Base-by-base conservation (phyloP, 306 rosid species). In the Luffa aegyptiaca region DNA sequence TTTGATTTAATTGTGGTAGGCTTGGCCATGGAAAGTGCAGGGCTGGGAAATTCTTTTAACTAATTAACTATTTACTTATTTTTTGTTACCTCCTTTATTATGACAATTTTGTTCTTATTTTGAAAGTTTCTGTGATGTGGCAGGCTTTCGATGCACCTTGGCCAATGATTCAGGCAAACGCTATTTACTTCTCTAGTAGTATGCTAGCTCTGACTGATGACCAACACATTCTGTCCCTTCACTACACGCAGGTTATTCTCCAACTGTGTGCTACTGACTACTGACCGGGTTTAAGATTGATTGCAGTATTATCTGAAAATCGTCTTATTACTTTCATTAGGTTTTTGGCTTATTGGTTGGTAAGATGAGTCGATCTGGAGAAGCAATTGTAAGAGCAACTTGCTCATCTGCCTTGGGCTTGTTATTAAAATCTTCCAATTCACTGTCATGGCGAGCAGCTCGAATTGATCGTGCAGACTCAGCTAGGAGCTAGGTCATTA, bases 131-230 rank as follows among this genome's bases (percentile, higher is more conserved):
- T 78, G 81, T 83, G 77, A 81, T 80, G 88, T 63, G 77, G 84
- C 97, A 95, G 98, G 98, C 97, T 79, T 90, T 92, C 76, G 98
- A 95, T 84, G 97, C 98, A 80, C 95, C 97, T 10, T 95, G 95
- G 98, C 97, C 98, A 52, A 80, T 86, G 84, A 88, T 95, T 79
- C 97, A 95, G 79, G 97, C 98, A 83, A 95, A 95, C 86, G 98
- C 98, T 68, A 85, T 91, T 80, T 95, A 95, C 92, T 91, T 92
- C 81, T 84, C 90, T 41, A 86, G 97, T 82, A 86, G 98, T 86
- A 86, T 95, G 86, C 92, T 95, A 31, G 90, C 91, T 76, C 78
- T 86, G 44, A 90, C 95, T 4, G 93, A 91, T 73, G 90, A 88
- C 86, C 95, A 86, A 78, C 97, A 88, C 83, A 87, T 95, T 82